Evolutionary conservation across 169 alveolate genomes (phyloP).

Genomic region (Ichthyophthirius multifiliis): DNA sequence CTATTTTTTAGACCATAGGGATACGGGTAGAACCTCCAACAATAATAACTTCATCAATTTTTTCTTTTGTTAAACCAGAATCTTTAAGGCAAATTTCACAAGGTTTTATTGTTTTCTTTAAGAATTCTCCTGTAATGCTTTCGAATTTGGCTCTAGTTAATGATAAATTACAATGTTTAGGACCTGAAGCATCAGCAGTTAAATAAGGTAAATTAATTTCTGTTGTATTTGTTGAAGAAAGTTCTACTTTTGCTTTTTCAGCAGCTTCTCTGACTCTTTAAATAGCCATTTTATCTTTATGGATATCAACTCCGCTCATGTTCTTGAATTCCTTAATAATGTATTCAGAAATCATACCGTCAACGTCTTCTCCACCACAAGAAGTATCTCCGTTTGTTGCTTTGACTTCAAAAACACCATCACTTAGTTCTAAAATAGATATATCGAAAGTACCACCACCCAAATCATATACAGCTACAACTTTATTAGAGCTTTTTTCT

Average conservation of each 20-base stretch:
- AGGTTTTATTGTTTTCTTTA: slow-evolving; percentile 94
- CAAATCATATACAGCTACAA: slow-evolving; percentile 92
- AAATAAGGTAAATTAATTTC: slow-evolving; percentile 97
- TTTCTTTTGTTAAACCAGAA: slow-evolving; percentile 90
- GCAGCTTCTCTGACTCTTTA: slow-evolving; percentile 98
- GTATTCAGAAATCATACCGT: slow-evolving; percentile 91
- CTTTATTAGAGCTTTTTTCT: slow-evolving; percentile 94
- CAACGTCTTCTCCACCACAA: slow-evolving; percentile 99
- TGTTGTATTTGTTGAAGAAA: slow-evolving; percentile 94
- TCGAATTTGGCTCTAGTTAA: slow-evolving; percentile 96
- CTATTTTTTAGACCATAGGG: slow-evolving; percentile 96
- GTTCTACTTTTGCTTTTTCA: slow-evolving; percentile 97
- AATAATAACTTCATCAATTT: slow-evolving; percentile 95
- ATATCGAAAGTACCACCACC: slow-evolving; percentile 98
- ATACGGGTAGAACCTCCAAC: slow-evolving; percentile 99
- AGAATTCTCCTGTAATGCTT: slow-evolving; percentile 85
- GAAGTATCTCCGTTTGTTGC: slow-evolving; percentile 99
- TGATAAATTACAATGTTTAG: slow-evolving; percentile 95
- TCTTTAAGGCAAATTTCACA: slow-evolving; percentile 94
- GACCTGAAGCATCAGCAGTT: slow-evolving; percentile 98
- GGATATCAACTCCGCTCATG: slow-evolving; percentile 94
- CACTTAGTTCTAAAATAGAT: slow-evolving; percentile 95
- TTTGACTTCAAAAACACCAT: slow-evolving; percentile 98
- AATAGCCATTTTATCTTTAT: slow-evolving; percentile 94
- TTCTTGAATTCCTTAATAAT: slow-evolving; percentile 95